These are phyloP conservation scores for Dunaliella primolecta DNA, from an alignment of 139 green algal genomes.

Conservation along the genomic window DNA sequence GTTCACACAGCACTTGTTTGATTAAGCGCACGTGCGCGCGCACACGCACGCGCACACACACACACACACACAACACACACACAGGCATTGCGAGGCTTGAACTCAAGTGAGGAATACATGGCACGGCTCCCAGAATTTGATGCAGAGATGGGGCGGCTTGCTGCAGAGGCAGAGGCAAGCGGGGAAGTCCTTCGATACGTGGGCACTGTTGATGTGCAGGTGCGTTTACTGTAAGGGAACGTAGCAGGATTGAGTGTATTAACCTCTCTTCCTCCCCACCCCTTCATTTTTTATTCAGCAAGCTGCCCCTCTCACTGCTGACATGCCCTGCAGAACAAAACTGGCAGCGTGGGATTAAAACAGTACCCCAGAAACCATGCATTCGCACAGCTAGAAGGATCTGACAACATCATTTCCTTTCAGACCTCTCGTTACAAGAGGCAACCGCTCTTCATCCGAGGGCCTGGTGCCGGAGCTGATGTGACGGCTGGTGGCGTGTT, in stretches of 20 bases:
- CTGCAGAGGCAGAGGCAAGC: conserved; percentile 65
- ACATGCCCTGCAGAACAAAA: neutral
- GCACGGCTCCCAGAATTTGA: conserved; percentile 85
- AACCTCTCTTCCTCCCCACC: no score
- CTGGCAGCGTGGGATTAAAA: conserved; percentile 82
- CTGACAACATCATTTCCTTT: conserved; percentile 93
- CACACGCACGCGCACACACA: neutral
- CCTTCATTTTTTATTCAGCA: no score
- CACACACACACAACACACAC: neutral
- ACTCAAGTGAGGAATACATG: conserved; percentile 78
- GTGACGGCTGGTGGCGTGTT: conserved; percentile 97
- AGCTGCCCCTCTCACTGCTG: no score
- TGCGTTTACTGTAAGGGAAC: no score
- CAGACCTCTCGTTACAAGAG: conserved; percentile 76
- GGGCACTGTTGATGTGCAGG: conserved; percentile 82
- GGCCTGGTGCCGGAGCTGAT: conserved; percentile 90
- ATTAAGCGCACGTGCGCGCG: neutral
- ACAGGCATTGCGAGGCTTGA: conserved; percentile 46
- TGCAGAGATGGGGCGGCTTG: conserved; percentile 67
- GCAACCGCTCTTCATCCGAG: conserved; percentile 85
- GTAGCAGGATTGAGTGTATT: no score
- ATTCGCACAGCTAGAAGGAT: conserved; percentile 83
- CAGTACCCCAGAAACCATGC: conserved; percentile 82
- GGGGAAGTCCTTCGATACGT: conserved; percentile 93
- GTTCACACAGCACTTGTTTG: neutral